phyloP scores from a whole-genome alignment of 371 early-diverging fungal species.

The Fennellomyces sp. region DNA sequence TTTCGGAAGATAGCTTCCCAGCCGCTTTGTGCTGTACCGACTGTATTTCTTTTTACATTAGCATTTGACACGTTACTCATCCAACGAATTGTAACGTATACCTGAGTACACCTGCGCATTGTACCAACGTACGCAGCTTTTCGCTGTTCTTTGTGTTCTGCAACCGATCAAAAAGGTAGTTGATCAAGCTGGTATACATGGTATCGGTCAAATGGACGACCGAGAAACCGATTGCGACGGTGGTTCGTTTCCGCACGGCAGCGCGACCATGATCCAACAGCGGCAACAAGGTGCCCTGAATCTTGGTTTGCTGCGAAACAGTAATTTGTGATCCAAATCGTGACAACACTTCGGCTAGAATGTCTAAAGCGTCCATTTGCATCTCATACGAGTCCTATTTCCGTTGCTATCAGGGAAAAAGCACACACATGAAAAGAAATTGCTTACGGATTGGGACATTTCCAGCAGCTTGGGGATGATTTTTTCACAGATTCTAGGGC shows the following conservation, averaged over 20 bases:
- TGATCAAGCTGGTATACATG: conserved; percentile 67
- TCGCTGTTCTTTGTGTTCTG: conserved; percentile 58
- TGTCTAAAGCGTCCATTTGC: conserved; percentile 84
- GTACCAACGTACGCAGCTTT: conserved; percentile 73
- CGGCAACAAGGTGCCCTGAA: conserved; percentile 68
- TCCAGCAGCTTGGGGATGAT: conserved; percentile 67
- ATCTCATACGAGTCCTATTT: conserved; percentile 65
- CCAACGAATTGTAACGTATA: too few relatives aligned
- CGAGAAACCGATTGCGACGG: conserved; percentile 74
- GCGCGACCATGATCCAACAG: conserved; percentile 75
- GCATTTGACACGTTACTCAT: background rate
- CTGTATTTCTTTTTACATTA: conserved; percentile 38
- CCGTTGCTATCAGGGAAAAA: conserved; percentile 15
- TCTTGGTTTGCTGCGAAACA: conserved; percentile 54
- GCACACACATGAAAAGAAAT: background rate
- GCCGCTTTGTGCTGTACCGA: conserved; percentile 70
- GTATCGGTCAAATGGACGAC: conserved; percentile 74
- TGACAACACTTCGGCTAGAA: conserved; percentile 79
- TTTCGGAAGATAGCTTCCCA: conserved; percentile 70
- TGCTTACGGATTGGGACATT: conserved; percentile 12
- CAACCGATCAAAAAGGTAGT: conserved; percentile 31
- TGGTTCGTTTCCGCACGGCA: conserved; percentile 84
- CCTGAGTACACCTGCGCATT: conserved; percentile 76
- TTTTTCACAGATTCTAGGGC: conserved; percentile 57
- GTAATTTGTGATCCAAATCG: conserved; percentile 73